phyloP scores from a whole-genome alignment of 371 early-diverging fungal species.

The Lichtheimia hyalospora region DNA sequence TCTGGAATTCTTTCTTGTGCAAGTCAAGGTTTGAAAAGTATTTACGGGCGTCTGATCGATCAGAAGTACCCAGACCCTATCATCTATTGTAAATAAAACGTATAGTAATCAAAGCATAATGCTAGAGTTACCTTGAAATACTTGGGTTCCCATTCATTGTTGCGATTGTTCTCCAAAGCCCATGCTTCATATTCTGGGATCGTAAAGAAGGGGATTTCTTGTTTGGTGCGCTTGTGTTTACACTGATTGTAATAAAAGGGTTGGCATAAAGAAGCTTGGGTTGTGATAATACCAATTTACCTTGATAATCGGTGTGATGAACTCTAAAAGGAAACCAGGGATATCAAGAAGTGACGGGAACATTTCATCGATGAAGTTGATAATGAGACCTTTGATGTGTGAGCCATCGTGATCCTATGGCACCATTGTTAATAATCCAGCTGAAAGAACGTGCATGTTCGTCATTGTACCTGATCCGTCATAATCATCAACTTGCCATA shows the following conservation, averaged over 20 bases:
- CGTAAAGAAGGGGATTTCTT: constrained; percentile 87
- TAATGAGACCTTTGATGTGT: constrained; percentile 99
- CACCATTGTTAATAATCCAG: too few species aligned
- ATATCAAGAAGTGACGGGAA: constrained; percentile 96
- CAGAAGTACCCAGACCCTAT: constrained; percentile 97
- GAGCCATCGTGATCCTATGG: constrained; percentile 96
- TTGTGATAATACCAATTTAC: constrained; percentile 32
- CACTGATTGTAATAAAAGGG: constrained; percentile 11
- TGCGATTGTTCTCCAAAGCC: constrained; percentile 68
- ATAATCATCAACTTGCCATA: constrained; percentile 99
- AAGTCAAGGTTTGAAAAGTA: constrained; percentile 87
- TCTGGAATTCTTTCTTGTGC: constrained; percentile 90
- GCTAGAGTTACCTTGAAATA: constrained; percentile 87
- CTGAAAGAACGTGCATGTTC: not conserved
- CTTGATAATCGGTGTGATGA: constrained; percentile 99
- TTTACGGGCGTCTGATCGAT: constrained; percentile 89
- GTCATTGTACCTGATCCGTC: constrained; percentile 91
- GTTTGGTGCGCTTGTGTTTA: constrained; percentile 63
- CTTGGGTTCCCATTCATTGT: constrained; percentile 84
- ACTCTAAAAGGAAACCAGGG: constrained; percentile 96
- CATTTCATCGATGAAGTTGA: constrained; percentile 98
- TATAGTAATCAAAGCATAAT: too few species aligned
- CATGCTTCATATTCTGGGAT: constrained; percentile 97
- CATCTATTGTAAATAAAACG: not conserved
- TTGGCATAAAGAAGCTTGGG: too few species aligned